A percentile compares a stretch with the other conserved stretches of the same genome.
phyloP scores from a whole-genome alignment of 371 early-diverging fungal species.

The Chytridiales sp. region DNA sequence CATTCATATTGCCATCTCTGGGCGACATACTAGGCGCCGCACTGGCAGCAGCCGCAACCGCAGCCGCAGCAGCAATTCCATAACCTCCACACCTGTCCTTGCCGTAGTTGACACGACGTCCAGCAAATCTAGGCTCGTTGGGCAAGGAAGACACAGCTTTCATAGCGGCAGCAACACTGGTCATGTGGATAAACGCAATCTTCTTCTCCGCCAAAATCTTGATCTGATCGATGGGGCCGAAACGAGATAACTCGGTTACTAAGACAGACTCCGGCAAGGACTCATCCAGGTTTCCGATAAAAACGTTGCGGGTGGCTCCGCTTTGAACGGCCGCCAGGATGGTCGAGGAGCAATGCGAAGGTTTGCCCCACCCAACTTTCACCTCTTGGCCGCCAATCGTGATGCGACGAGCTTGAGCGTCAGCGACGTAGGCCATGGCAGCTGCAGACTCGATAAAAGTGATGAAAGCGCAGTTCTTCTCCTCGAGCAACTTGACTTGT shows the following conservation, averaged over 20 bases:
- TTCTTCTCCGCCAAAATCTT: constrained; percentile 68
- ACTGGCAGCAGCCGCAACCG: not conserved
- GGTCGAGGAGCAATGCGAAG: constrained; percentile 37
- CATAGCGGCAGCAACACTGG: constrained; percentile 65
- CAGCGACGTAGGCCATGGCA: constrained; percentile 52
- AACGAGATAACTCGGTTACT: constrained; percentile 56
- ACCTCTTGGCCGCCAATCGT: constrained; percentile 55
- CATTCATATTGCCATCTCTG: too few relatives aligned
- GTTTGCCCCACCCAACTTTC: constrained; percentile 79
- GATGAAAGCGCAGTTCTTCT: constrained; percentile 77
- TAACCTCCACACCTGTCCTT: constrained; percentile 76
- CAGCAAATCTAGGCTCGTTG: constrained; percentile 53
- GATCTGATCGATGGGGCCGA: constrained; percentile 73
- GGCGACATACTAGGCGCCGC: too few relatives aligned
- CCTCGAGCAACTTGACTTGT: constrained; percentile 60
- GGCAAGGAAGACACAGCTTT: constrained; percentile 67
- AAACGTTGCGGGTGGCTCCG: constrained; percentile 80
- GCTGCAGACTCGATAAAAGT: constrained; percentile 70
- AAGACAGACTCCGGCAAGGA: constrained; percentile 53
- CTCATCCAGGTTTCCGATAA: constrained; percentile 68
- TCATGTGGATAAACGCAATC: constrained; percentile 83
- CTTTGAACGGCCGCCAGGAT: constrained; percentile 59
- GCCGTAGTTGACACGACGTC: constrained; percentile 68
- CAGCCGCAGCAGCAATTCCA: too few relatives aligned
- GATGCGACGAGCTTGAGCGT: constrained; percentile 44